A percentile compares a stretch with the other conserved stretches of the same genome.
Evolutionary conservation across 1,284 basidiomycete genomes (phyloP).

Genomic region (Ceratobasidium sp.): DNA sequence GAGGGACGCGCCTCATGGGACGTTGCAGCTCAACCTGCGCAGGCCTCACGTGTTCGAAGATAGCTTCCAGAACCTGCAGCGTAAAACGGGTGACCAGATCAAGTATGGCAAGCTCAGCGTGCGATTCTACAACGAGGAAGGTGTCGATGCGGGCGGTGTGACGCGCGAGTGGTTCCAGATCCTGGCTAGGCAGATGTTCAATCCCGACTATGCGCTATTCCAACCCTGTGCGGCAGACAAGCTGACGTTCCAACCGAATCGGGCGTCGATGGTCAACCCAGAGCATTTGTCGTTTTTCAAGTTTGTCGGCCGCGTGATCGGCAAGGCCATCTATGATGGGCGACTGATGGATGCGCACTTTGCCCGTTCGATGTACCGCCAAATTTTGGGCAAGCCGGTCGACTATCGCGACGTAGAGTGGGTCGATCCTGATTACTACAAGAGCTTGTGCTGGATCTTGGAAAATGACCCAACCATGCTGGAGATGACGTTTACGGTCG

Average conservation of each 20-base stretch:
- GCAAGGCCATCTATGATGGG: conserved; percentile 95
- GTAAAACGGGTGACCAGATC: conserved; percentile 94
- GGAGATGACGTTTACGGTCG: conserved; percentile 89
- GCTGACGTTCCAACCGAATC: conserved; percentile 96
- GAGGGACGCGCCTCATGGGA: conserved; percentile 80
- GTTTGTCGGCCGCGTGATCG: conserved; percentile 97
- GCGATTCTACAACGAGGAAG: conserved; percentile 97
- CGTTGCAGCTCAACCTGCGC: conserved; percentile 92
- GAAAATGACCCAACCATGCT: conserved; percentile 88
- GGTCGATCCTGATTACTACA: conserved; percentile 97
- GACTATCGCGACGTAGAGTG: conserved; percentile 95
- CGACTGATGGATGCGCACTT: conserved; percentile 98
- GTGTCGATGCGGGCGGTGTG: conserved; percentile 97
- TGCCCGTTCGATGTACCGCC: conserved; percentile 92
- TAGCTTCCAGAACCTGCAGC: conserved; percentile 91
- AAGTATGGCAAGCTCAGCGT: conserved; percentile 98
- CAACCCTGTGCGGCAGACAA: conserved; percentile 96
- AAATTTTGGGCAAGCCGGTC: conserved; percentile 89
- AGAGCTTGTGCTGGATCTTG: conserved; percentile 89
- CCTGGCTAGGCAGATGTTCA: conserved; percentile 98
- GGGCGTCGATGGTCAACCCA: conserved; percentile 92
- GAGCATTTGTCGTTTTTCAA: conserved; percentile 98
- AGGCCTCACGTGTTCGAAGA: conserved; percentile 96
- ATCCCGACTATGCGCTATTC: conserved; percentile 99
- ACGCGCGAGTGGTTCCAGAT: conserved; percentile 99